Conservation (phyloP, 148 eudicot genomes). For the Nyssa sinensis region DNA sequence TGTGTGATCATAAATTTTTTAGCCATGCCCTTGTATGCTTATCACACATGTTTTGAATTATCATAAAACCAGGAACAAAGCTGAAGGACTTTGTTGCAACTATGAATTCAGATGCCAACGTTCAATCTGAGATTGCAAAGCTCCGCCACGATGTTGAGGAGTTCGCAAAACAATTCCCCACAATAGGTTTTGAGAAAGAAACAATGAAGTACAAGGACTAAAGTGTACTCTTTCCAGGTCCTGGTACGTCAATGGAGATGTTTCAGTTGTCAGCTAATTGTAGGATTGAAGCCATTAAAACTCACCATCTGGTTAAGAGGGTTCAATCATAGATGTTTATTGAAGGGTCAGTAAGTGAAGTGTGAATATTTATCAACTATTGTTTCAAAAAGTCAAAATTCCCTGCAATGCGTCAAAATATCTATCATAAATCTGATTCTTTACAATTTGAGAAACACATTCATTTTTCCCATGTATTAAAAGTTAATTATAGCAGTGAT, state of each 20-base stretch:
- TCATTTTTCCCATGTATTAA: no score
- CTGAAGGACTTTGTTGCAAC: slow-evolving; percentile 88
- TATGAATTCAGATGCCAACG: slow-evolving; percentile 51
- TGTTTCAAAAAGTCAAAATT: no score
- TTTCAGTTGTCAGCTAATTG: neutral
- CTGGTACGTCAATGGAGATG: slow-evolving; percentile 2
- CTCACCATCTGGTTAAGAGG: no score
- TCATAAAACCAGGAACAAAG: slow-evolving; percentile 70
- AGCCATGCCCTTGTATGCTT: neutral
- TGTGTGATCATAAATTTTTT: neutral
- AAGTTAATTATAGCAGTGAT: no score
- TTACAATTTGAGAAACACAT: no score
- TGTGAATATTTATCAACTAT: no score
- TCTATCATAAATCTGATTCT: no score
- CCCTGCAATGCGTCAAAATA: no score
- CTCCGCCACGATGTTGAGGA: slow-evolving; percentile 83
- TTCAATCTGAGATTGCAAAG: slow-evolving; percentile 75
- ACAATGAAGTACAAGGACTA: slow-evolving; percentile 91
- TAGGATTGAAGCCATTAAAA: neutral
- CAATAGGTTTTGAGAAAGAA: slow-evolving; percentile 90
- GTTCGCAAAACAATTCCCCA: slow-evolving; percentile 95
- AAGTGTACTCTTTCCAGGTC: slow-evolving; percentile 15
- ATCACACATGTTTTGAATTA: neutral
- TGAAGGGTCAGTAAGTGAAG: no score
- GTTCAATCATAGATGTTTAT: no score